Evolutionary conservation across 202 grass and related monocot genomes (phyloP), one percentile per base, ranked within the genome.

Genomic region (Setaria viridis): DNA sequence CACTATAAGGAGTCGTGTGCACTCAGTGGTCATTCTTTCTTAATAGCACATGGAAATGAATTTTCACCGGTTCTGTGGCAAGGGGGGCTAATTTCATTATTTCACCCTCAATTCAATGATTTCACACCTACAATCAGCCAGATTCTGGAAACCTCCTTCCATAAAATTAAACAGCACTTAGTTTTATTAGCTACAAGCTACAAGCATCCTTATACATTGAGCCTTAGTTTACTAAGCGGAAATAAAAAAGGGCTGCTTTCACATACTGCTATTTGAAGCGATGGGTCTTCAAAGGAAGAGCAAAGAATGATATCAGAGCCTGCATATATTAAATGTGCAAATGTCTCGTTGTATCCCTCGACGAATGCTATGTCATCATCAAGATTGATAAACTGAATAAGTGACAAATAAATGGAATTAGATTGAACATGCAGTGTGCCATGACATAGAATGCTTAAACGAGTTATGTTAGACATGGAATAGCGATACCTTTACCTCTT

Each of bases 251-350:
- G 25, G 17, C 9, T 67, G 69, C 4, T 63, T 83, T 81, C 49
- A 86, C 79, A 77, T 93, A 91, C 82, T 34, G 82, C 81, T 70
- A 80, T 85, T 84, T 91, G 91, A 50, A 91, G 81, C 0, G 60
- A 87, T 79, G 58, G 86, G 63, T 87, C 80, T 11, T 91, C 49
- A 75, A 94, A 89, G 80, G 89, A 91, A 87, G 86, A 78, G 56
- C 92, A 94, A 62, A 89, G 79, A 80, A 91, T 87, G 70, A 94
- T 87, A 78, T 84, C 86, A 69, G 76, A 91, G 20, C 83, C 85
- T 72, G 91, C 88, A 88, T 88, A 82, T 81, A 93, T 77, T 57
- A 93, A 80, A 82, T 90, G 88, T 80, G 68, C 73, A 62, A 93
- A 72, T 39, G 74, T 42, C 64, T 90, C 87, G 49, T 93, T 72